Evolutionary conservation across 1,139 yeast species (phyloP).

Genomic region (Hansenula lynferdii): DNA sequence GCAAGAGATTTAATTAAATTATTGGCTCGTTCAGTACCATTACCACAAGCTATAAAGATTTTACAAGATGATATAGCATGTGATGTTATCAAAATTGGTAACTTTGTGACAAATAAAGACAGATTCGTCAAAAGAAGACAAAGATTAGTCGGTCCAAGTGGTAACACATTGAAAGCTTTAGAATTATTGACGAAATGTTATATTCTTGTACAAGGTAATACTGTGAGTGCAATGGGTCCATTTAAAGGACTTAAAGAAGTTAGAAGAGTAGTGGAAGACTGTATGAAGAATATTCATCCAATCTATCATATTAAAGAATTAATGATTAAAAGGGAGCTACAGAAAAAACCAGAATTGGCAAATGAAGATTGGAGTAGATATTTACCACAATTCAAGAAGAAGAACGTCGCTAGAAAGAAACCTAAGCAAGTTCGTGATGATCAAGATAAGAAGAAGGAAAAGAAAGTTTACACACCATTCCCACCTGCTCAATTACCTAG

Average conservation of each 20-base stretch:
- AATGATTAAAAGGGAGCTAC: constrained; percentile 94
- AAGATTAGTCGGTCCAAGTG: constrained; percentile 93
- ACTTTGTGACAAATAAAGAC: constrained; percentile 83
- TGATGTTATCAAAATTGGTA: constrained; percentile 94
- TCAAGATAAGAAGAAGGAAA: constrained; percentile 47
- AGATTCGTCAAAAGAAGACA: constrained; percentile 95
- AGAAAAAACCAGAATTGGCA: constrained; percentile 92
- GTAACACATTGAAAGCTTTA: constrained; percentile 92
- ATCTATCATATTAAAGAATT: constrained; percentile 94
- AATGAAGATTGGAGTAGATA: constrained; percentile 97
- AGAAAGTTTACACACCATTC: constrained; percentile 96
- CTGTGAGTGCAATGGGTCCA: constrained; percentile 98
- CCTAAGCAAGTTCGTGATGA: constrained; percentile 55
- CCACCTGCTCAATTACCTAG: constrained; percentile 98
- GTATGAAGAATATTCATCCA: constrained; percentile 96
- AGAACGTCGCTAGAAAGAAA: constrained; percentile 91
- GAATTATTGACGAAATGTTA: constrained; percentile 92
- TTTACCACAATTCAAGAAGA: constrained; percentile 94
- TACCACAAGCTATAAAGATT: constrained; percentile 92
- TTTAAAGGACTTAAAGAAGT: constrained; percentile 89
- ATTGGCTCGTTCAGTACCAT: constrained; percentile 94
- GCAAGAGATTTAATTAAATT: constrained; percentile 94
- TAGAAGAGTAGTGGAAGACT: constrained; percentile 93
- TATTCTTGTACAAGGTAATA: constrained; percentile 93
- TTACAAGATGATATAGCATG: constrained; percentile 91